These are phyloP conservation scores for Gossypium raimondii DNA, from an alignment of 345 rosid genomes.

Conservation along the genomic window DNA sequence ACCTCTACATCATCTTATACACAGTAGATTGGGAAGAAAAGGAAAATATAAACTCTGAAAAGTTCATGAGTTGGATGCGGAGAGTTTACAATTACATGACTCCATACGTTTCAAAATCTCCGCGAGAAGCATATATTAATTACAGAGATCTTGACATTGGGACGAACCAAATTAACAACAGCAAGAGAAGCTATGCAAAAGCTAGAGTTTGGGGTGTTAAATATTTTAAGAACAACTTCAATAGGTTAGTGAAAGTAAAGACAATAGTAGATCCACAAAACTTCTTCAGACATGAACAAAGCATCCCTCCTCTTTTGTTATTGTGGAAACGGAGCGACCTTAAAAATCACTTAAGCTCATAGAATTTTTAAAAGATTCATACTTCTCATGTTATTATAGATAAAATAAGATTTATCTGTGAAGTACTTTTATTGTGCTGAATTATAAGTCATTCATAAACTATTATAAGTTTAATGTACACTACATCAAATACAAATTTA, in stretches of 20 bases:
- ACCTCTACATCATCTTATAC: constrained; percentile 41
- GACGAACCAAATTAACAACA: neutral
- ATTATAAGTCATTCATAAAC: too few species aligned
- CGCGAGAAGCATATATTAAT: neutral
- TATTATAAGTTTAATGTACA: too few species aligned
- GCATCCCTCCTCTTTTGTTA: neutral
- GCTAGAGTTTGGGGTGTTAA: neutral
- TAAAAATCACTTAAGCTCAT: too few species aligned
- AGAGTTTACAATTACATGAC: constrained; percentile 40
- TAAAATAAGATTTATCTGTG: too few species aligned
- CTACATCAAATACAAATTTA: too few species aligned
- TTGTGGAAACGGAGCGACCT: too few species aligned
- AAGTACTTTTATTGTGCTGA: too few species aligned
- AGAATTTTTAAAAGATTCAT: too few species aligned
- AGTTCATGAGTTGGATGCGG: constrained; percentile 31
- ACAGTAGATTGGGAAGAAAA: constrained; percentile 33
- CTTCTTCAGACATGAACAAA: neutral
- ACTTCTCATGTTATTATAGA: too few species aligned
- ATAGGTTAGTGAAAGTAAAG: neutral
- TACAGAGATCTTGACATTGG: neutral
- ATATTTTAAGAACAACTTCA: neutral
- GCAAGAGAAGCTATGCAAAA: neutral
- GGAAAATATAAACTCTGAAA: neutral
- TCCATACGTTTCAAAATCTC: constrained; percentile 33
- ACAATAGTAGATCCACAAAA: neutral